Conservation (phyloP, 805 yeast species). For the Metschnikowia shivogae region DNA sequence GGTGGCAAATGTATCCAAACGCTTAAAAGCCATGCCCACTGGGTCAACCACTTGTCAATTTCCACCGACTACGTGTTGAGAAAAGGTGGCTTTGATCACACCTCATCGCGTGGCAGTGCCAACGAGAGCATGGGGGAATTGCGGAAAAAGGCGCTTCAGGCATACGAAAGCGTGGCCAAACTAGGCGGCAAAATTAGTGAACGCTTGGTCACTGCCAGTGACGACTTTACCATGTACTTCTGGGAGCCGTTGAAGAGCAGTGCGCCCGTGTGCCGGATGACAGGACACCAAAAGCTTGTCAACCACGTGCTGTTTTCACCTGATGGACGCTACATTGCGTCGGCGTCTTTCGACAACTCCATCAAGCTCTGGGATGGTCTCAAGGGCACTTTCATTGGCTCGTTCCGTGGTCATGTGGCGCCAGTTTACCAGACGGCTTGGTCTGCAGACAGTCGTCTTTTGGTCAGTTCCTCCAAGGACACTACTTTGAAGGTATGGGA, state of each 20-base stretch:
- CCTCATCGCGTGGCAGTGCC: conserved; percentile 39
- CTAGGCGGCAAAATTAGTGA: conserved; percentile 57
- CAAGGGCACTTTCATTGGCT: conserved; percentile 82
- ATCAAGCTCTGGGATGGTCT: conserved; percentile 95
- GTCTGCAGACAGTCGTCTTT: conserved; percentile 89
- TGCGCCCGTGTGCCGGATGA: conserved; percentile 90
- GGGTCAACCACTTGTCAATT: conserved; percentile 93
- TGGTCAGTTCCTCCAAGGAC: conserved; percentile 93
- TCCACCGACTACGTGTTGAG: conserved; percentile 87
- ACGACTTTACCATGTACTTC: conserved; percentile 95
- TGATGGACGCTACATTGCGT: conserved; percentile 85
- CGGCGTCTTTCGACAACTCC: conserved; percentile 93
- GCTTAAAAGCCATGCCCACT: conserved; percentile 88
- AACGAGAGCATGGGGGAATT: conserved; percentile 24
- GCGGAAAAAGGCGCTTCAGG: conserved; percentile 49
- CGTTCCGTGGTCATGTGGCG: conserved; percentile 95
- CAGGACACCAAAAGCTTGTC: conserved; percentile 95
- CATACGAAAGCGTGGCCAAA: conserved; percentile 61
- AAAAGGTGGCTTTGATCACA: conserved; percentile 82
- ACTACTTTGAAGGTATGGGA: conserved; percentile 98
- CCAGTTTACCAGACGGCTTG: conserved; percentile 97
- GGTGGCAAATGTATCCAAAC: conserved; percentile 77
- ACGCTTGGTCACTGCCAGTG: conserved; percentile 89
- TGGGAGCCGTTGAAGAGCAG: conserved; percentile 85
- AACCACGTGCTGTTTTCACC: conserved; percentile 96